Percentiles rank a stretch among this genome's conserved stretches.
Conservation (phyloP, 1,139 yeast species). For the Nakaseomyces kungkrabaensis region DNA sequence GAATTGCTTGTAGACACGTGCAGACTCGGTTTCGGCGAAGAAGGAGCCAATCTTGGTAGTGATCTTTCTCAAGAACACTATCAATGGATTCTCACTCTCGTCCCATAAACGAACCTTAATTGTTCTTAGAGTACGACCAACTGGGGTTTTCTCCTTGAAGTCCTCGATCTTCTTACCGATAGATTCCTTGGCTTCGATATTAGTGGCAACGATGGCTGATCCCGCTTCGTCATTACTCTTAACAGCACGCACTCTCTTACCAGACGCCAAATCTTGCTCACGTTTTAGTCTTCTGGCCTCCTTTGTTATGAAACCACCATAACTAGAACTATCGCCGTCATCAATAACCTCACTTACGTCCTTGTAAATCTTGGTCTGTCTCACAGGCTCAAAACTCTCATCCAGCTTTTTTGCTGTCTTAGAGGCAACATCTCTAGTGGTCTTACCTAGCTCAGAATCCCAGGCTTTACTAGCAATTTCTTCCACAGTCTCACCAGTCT, state of each 20-base stretch:
- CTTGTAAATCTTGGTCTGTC: conserved; percentile 82
- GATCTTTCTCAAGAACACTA: conserved; percentile 71
- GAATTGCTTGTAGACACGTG: conserved; percentile 78
- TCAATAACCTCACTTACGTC: conserved; percentile 84
- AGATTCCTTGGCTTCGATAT: conserved; percentile 65
- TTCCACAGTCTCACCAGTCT: conserved; percentile 93
- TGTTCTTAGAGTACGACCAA: conserved; percentile 57
- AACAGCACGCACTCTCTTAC: conserved; percentile 54
- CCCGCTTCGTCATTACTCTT: conserved; percentile 84
- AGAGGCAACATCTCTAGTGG: conserved; percentile 72
- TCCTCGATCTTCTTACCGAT: conserved; percentile 58
- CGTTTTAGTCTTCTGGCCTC: conserved; percentile 74
- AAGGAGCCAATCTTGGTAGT: conserved; percentile 74
- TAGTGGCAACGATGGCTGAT: conserved; percentile 70
- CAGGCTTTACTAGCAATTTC: conserved; percentile 85
- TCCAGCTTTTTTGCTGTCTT: conserved; percentile 69
- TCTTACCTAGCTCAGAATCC: conserved; percentile 91
- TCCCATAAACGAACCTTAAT: conserved; percentile 70
- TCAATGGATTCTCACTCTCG: conserved; percentile 88
- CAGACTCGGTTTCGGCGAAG: conserved; percentile 94
- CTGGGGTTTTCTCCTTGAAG: conserved; percentile 55
- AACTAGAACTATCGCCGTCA: conserved; percentile 78
- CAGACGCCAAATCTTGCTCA: conserved; percentile 53
- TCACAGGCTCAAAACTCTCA: conserved; percentile 87
- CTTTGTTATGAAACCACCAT: conserved; percentile 87